Base-by-base conservation (phyloP, 805 yeast genomes). In the Zygosaccharomyces bailii region DNA sequence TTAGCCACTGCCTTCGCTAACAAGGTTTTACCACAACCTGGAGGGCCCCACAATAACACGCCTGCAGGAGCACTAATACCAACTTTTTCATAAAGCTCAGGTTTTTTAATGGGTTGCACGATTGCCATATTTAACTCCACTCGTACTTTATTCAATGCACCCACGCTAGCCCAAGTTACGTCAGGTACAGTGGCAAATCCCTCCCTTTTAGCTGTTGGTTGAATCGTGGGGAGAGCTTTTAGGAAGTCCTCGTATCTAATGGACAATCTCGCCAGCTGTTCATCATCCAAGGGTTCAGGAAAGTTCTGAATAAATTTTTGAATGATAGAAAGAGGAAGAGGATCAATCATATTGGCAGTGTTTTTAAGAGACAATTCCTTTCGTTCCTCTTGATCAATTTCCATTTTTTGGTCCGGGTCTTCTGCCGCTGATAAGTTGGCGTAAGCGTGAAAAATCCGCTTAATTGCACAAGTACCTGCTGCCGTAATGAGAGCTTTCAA, bases 161-260 rank as follows among this genome's bases (percentile, higher is more conserved):
- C 99, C 27, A 93, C 96, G 60, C 84, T 85, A 4, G 82, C 77
- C 99, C 99, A 93, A 5, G 95, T 81, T 2, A 93, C 96, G 62
- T 93, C 98, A 0, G 99, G 99, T 9, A 93, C 95, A 0, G 98
- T 93, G 0, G 99, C 97, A 67, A 93, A 93, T 0, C 99, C 99
- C 72, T 93, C 99, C 63, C 99, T 82, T 60, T 90, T 91, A 1
- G 97, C 96, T 0, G 97, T 87, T 8, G 99, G 99, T 68, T 93
- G 99, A 35, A 93, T 84, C 0, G 90, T 80, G 2, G 98, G 97
- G 31, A 93, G 67, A 1, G 98, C 98, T 8, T 77, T 72, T 27
- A 85, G 51, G 61, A 93, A 93, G 62, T 93, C 99, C 10, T 76
- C 82, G 50, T 80, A 82, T 2, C 78, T 80, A 43, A 93, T 90